These are phyloP conservation scores for Entophlyctis helioformis DNA, from an alignment of 192 early-diverging fungal genomes.

Conservation along the genomic window DNA sequence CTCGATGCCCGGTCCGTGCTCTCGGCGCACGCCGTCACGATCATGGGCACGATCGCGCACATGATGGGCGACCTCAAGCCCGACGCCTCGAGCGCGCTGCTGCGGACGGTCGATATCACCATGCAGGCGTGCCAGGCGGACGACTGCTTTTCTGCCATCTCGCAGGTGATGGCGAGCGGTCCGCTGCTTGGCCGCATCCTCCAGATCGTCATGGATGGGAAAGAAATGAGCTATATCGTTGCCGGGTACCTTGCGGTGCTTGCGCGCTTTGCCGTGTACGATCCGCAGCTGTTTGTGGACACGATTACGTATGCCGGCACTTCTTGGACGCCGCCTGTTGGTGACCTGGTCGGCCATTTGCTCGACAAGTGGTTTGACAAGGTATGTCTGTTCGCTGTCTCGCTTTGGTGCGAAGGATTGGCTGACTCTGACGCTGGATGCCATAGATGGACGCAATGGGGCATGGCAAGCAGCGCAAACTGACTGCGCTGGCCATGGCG, in stretches of 20 bases:
- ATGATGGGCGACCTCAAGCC: slow-evolving; percentile 43
- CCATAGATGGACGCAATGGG: slow-evolving; percentile 45
- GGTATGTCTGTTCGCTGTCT: slow-evolving; percentile 18
- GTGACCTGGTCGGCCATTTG: slow-evolving; percentile 33
- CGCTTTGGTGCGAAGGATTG: background rate
- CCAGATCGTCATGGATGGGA: slow-evolving; percentile 35
- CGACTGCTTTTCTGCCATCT: slow-evolving; percentile 16
- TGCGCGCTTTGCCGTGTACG: slow-evolving; percentile 48
- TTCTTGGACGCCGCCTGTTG: slow-evolving; percentile 19
- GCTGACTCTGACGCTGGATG: background rate
- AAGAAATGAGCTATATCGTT: slow-evolving; percentile 39
- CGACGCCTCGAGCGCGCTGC: slow-evolving; percentile 45
- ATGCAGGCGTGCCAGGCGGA: slow-evolving; percentile 31
- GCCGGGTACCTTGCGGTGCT: slow-evolving; percentile 51
- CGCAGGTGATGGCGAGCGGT: slow-evolving; percentile 39
- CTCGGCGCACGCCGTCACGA: slow-evolving; percentile 24
- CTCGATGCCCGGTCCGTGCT: slow-evolving; percentile 42
- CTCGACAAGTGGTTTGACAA: slow-evolving; percentile 56
- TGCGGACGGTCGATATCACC: slow-evolving; percentile 46
- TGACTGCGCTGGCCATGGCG: slow-evolving; percentile 46
- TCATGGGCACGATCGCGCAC: slow-evolving; percentile 9
- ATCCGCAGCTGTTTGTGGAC: slow-evolving; percentile 37
- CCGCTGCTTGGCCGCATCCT: slow-evolving; percentile 45
- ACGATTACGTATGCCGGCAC: slow-evolving; percentile 31
- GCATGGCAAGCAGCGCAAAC: slow-evolving; percentile 54